phyloP scores from a whole-genome alignment of 2,329 filamentous ascomycete species.

The Corniculantispora saksenae region DNA sequence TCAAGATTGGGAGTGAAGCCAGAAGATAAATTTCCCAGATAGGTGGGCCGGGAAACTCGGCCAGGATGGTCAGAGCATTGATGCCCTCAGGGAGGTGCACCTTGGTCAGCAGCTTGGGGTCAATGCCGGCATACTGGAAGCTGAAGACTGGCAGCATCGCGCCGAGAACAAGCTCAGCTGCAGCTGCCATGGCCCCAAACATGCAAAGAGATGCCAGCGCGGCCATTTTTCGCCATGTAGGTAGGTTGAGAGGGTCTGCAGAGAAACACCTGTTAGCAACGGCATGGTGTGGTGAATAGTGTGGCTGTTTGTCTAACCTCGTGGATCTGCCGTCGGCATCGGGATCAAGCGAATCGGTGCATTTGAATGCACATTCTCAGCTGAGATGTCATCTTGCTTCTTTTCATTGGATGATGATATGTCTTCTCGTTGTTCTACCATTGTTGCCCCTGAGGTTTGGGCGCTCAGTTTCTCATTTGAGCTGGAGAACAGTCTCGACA shows the following conservation, averaged over 20 bases:
- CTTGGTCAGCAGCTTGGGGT: conserved; percentile 32
- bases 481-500: not conserved
- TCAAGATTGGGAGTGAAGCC: conserved; percentile 36
- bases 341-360: not conserved
- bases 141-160: conserved; percentile 36
- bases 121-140: conserved; percentile 36
- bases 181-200: conserved; percentile 31
- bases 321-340: conserved; percentile 16
- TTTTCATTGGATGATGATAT: not conserved
- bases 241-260: conserved; percentile 12
- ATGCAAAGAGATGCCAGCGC: conserved; percentile 26
- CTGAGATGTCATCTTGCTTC: not conserved
- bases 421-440: conserved; percentile 12
- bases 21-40: conserved; percentile 34
- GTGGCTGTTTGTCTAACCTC: not conserved
- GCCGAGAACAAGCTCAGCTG: conserved; percentile 28
- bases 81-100: conserved; percentile 26
- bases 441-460: not conserved
- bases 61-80: conserved; percentile 33
- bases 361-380: no score
- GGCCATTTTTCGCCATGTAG: conserved; percentile 6
- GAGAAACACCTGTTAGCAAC: not conserved
- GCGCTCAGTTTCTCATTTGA: conserved; percentile 2
- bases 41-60: conserved; percentile 32
- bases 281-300: no score